These are phyloP conservation scores for Botrytis fragariae DNA, from an alignment of 2,329 filamentous ascomycete genomes.

Conservation along the genomic window DNA sequence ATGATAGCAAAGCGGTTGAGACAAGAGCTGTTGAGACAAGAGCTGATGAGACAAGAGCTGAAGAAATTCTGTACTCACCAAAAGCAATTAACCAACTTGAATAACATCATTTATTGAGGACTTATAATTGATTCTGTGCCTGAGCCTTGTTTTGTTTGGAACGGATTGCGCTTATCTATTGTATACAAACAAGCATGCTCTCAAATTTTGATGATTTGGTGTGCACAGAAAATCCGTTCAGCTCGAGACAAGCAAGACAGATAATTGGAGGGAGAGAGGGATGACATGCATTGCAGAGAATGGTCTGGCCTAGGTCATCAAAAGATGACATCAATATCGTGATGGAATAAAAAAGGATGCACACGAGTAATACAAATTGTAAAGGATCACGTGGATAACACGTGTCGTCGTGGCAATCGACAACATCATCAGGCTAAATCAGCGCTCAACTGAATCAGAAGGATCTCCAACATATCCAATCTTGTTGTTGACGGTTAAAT, in stretches of 20 bases:
- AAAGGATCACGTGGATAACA: background rate
- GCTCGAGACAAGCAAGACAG: background rate
- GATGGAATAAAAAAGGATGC: background rate
- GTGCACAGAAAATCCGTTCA: background rate
- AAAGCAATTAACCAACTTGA: background rate
- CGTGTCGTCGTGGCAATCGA: background rate
- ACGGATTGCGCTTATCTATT: too few relatives aligned
- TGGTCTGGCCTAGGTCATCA: background rate
- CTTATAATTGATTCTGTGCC: too few relatives aligned
- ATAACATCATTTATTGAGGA: too few relatives aligned
- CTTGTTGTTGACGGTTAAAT: background rate
- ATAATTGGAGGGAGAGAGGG: background rate
- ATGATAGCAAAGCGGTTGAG: background rate
- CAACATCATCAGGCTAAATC: background rate
- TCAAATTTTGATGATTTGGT: background rate
- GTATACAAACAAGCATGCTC: too few relatives aligned
- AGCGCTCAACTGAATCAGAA: too few relatives aligned
- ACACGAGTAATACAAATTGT: accelerated
- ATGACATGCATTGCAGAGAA: background rate
- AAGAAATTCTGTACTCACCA: background rate
- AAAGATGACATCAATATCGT: background rate
- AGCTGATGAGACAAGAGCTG: conserved; percentile 1
- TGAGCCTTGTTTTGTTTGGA: too few relatives aligned
- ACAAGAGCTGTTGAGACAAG: too few relatives aligned
- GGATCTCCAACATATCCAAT: too few relatives aligned